These are phyloP conservation scores for Eucalyptus erythrocorys DNA, from an alignment of 345 rosid species.

Conservation along the genomic window DNA sequence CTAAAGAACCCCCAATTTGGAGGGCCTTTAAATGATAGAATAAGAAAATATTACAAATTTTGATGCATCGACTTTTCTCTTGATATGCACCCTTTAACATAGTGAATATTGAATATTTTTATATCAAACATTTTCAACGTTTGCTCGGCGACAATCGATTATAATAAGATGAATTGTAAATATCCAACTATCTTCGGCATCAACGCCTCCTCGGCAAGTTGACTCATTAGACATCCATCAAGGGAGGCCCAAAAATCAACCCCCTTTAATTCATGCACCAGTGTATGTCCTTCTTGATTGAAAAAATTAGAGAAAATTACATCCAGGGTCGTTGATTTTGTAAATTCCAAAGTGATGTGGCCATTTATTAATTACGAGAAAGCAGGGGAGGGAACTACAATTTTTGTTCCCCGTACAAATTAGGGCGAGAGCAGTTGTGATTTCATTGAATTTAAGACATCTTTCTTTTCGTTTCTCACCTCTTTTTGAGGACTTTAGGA, in stretches of 20 bases:
- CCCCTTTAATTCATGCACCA: not conserved
- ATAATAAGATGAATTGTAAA: not conserved
- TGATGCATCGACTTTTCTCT: accelerated
- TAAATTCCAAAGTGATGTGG: not conserved
- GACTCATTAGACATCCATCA: not conserved
- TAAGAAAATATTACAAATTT: not conserved
- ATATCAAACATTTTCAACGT: not conserved
- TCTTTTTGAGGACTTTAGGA: not conserved
- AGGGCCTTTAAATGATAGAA: not conserved
- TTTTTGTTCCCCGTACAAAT: not conserved
- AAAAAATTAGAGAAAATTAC: not conserved
- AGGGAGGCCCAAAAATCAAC: not conserved
- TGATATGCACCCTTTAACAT: not conserved
- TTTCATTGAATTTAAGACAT: not conserved
- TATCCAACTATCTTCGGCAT: not conserved
- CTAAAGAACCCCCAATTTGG: not conserved
- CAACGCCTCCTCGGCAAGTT: not conserved
- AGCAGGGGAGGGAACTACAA: not conserved
- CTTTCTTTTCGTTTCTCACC: not conserved
- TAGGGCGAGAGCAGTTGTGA: not conserved
- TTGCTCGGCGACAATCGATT: not conserved
- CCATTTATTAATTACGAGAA: not conserved
- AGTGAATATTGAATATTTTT: not conserved
- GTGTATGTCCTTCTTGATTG: not conserved
- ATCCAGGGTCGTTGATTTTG: not conserved